These are phyloP conservation scores for Actinomortierella ambigua DNA, from an alignment of 371 early-diverging fungal species.

Conservation along the genomic window DNA sequence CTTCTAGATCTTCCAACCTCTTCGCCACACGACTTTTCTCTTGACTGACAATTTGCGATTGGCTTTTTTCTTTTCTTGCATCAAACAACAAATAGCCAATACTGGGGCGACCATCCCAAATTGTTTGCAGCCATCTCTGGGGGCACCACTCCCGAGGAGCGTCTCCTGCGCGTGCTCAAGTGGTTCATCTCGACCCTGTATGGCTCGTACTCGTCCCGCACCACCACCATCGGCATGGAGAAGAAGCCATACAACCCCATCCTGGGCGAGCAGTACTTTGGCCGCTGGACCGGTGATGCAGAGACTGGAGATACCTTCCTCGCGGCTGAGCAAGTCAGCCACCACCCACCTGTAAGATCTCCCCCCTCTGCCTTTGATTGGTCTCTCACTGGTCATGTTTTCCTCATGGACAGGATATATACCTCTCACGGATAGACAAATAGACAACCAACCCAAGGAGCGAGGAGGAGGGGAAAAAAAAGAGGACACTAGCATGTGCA, in stretches of 20 bases:
- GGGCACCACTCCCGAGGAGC: slow-evolving; percentile 65
- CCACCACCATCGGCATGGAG: slow-evolving; percentile 56
- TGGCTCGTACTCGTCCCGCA: slow-evolving; percentile 63
- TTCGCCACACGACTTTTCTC: not conserved
- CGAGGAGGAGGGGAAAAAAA: too few species aligned
- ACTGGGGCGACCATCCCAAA: slow-evolving; percentile 76
- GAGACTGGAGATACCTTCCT: slow-evolving; percentile 64
- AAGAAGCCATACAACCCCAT: slow-evolving; percentile 92
- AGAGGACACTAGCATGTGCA: too few species aligned
- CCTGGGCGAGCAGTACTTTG: slow-evolving; percentile 80
- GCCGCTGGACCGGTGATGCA: slow-evolving; percentile 69
- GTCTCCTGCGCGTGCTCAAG: slow-evolving; percentile 71
- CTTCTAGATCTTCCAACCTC: slow-evolving; percentile 51
- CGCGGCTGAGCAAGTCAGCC: slow-evolving; percentile 76
- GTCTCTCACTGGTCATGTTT: too few species aligned
- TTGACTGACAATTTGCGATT: slow-evolving; percentile 1
- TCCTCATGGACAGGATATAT: too few species aligned
- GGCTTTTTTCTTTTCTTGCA: slow-evolving; percentile 15
- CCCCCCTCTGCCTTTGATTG: too few species aligned
- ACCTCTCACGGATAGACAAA: too few species aligned
- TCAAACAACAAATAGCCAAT: slow-evolving; percentile 53
- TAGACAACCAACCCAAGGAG: too few species aligned
- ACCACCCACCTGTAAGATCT: slow-evolving; percentile 76
- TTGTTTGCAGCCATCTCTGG: slow-evolving; percentile 65
- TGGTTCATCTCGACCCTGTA: slow-evolving; percentile 84